These are phyloP conservation scores for Dillenia suffruticosa DNA, from an alignment of 164 flowering plant genomes.

Conservation along the genomic window DNA sequence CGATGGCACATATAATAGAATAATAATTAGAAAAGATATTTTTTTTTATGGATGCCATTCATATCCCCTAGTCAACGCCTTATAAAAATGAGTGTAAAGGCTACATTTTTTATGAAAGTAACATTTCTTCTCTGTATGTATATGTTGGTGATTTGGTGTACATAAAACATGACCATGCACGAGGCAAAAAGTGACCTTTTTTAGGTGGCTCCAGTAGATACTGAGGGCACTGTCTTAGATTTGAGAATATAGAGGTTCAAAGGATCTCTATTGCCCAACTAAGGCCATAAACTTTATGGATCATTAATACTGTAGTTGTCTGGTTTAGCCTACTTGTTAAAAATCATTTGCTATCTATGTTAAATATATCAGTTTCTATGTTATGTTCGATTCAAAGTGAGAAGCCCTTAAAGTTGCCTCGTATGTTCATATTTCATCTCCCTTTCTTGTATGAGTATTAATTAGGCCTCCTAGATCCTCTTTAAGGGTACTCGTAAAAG, in stretches of 20 bases:
- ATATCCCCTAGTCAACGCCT: conserved; percentile 40
- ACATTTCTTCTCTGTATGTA: conserved; percentile 6
- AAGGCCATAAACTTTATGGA: conserved; percentile 19
- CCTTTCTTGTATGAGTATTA: neutral
- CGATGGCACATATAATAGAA: conserved; percentile 38
- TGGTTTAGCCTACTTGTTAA: conserved; percentile 21
- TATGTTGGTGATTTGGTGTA: conserved; percentile 7
- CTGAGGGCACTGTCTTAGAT: conserved; percentile 27
- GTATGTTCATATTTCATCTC: conserved; percentile 1
- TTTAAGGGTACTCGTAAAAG: conserved; percentile 17
- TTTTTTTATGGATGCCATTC: conserved; percentile 16
- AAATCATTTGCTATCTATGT: conserved; percentile 46
- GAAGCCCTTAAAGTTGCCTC: conserved; percentile 5
- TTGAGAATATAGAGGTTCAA: conserved; percentile 36
- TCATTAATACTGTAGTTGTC: conserved; percentile 25
- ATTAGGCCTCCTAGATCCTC: conserved; percentile 46
- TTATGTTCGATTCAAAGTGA: conserved; percentile 13
- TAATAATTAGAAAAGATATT: conserved; percentile 18
- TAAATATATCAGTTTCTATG: conserved; percentile 35
- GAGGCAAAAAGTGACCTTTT: conserved; percentile 34
- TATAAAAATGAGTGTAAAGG: conserved; percentile 15
- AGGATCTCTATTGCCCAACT: conserved; percentile 23
- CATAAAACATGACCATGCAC: conserved; percentile 15
- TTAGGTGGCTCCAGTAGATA: conserved; percentile 22
- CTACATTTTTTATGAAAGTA: conserved; percentile 12